Conservation (phyloP, 1,284 basidiomycete species). For the Melampsora larici-populina region DNA sequence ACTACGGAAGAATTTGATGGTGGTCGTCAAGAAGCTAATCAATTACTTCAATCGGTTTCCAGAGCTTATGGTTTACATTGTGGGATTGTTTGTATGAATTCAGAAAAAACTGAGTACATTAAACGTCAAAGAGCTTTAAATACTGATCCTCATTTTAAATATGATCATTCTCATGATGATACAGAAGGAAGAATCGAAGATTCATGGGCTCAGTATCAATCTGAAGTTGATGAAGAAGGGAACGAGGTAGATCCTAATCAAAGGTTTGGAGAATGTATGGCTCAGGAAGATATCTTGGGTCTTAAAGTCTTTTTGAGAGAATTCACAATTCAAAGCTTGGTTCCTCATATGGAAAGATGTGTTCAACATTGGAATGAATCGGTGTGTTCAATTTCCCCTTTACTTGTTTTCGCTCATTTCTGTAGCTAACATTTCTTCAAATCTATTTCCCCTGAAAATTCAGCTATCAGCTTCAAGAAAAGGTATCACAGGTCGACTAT, state of each 20-base stretch:
- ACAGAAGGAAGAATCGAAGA: background rate
- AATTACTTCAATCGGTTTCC: constrained; percentile 50
- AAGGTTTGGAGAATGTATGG: constrained; percentile 46
- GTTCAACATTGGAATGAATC: constrained; percentile 91
- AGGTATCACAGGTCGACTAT: constrained; percentile 82
- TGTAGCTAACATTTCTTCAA: no score
- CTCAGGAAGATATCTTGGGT: constrained; percentile 73
- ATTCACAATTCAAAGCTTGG: constrained; percentile 80
- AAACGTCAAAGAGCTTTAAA: constrained; percentile 44
- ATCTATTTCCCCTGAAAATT: background rate
- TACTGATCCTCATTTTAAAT: constrained; percentile 26
- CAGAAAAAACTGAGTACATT: constrained; percentile 42
- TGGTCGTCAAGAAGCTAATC: constrained; percentile 44
- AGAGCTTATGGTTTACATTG: constrained; percentile 52
- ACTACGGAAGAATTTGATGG: constrained; percentile 23
- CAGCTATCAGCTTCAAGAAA: constrained; percentile 77
- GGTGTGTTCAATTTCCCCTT: constrained; percentile 50
- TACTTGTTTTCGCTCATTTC: background rate
- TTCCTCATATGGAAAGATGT: constrained; percentile 95
- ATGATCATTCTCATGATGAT: constrained; percentile 34
- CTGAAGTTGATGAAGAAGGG: background rate
- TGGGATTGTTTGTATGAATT: constrained; percentile 51
- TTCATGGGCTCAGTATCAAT: constrained; percentile 7
- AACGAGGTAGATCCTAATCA: constrained; percentile 60
- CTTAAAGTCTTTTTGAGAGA: constrained; percentile 81